Base-by-base conservation (phyloP, 2,329 filamentous ascomycete species). In the Pestalotiopsis sp. region DNA sequence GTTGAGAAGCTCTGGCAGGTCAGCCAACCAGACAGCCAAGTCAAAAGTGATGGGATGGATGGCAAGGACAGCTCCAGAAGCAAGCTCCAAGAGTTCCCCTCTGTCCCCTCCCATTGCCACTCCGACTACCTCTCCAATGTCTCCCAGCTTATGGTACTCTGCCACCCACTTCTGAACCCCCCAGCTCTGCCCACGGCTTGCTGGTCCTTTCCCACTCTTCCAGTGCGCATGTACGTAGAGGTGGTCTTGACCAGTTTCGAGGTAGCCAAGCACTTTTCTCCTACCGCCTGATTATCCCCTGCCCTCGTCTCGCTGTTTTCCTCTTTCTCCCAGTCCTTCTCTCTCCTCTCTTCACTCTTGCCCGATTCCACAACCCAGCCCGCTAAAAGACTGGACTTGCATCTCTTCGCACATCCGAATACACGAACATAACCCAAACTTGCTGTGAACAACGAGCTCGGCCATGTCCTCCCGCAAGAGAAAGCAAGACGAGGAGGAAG, bases 391-490 rank as follows among this genome's bases (percentile, higher is more conserved):
- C 35, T 26, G 57, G 67, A 59, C 60, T 17, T 14, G n/a, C 65
- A 64, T 30, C 68, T 52, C 13, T 65, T 57, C 56, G 55, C 59
- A 62, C 44, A 61, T 39, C 38, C 48, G 62, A 64, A 56, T 44
- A 38, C 14, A 62, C 44, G 20, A 11, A 60, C 20, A 38, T 57
- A n/a, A 17, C 24, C 17, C 57, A 44, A 52, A 66, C 44, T 40
- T 22, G 26, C 63, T 24, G 30, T 60, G 60, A 64, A 65, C 68
- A 65, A 44, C 66, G 69, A 71, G 58, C 40, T 65, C 60, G 48
- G 58, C 38, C 30, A 78, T 78, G 76, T 74, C 71, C 69, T 71
- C 75, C 40, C 75, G 76, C 62, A 78, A 78, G 74, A 77, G 76
- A 67, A 78, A 78, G 74, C 72, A 73, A 66, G 75, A 76, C 24